Percentiles rank a stretch among this genome's conserved stretches.
These are phyloP conservation scores for Desmodesmus armatus DNA, from an alignment of 139 green algal genomes.

Conservation along the genomic window DNA sequence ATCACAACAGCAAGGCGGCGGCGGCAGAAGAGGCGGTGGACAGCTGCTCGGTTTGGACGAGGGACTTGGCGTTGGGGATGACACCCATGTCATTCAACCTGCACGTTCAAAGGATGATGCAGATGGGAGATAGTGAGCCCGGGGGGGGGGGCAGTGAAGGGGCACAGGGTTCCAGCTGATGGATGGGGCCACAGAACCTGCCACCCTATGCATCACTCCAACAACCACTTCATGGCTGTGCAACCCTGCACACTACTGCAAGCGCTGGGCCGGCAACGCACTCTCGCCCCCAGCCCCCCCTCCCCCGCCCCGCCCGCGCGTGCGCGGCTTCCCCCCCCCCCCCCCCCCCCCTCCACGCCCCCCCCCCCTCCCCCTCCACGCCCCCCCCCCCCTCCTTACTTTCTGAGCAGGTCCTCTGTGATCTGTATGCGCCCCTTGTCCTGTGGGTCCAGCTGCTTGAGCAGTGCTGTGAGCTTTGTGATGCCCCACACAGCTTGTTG, in stretches of 20 bases:
- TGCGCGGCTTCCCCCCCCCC: too few relatives aligned
- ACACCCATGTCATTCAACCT: slow-evolving; percentile 95
- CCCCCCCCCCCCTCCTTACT: slow-evolving; percentile 69
- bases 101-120: not conserved
- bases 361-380: too few relatives aligned
- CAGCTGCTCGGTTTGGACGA: slow-evolving; percentile 94
- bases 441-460: slow-evolving; percentile 86
- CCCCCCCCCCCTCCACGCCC: too few relatives aligned
- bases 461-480: slow-evolving; percentile 83
- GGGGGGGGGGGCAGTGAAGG: not conserved
- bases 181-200: too few relatives aligned
- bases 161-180: too few relatives aligned
- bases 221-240: too few relatives aligned
- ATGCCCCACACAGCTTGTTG: slow-evolving; percentile 91
- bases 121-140: not conserved
- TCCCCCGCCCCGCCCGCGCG: too few relatives aligned
- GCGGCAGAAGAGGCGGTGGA: slow-evolving; percentile 91
- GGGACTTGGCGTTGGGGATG: slow-evolving; percentile 92
- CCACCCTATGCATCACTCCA: too few relatives aligned
- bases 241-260: too few relatives aligned
- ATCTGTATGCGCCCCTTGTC: slow-evolving; percentile 92
- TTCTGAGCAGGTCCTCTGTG: slow-evolving; percentile 96
- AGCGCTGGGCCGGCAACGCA: too few relatives aligned
- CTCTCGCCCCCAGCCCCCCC: too few relatives aligned
- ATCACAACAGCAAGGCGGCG: slow-evolving; percentile 94